Percentiles rank a stretch among this genome's conserved stretches.
Conservation (phyloP, 495 filamentous ascomycete genomes). For the Aspergillus coremiiformis region DNA sequence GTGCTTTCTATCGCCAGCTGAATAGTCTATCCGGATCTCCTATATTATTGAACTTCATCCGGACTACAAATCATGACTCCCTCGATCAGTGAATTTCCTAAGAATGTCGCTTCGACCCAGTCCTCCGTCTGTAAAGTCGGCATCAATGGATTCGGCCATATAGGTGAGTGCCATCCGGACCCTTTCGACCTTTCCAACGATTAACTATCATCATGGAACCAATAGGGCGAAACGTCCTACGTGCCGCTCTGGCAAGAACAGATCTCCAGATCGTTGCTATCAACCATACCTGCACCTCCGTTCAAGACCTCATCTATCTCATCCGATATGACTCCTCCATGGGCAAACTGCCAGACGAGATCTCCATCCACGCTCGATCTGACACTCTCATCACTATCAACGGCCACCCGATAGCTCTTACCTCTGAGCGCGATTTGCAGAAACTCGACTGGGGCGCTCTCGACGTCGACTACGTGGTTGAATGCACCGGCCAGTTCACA, state of each 20-base stretch:
- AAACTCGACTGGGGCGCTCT: conserved; percentile 27
- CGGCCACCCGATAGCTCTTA: conserved; percentile 22
- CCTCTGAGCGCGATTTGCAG: conserved; percentile 29
- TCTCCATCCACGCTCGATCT: conserved; percentile 21
- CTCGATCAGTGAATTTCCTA: conserved; percentile 21
- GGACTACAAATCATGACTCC: conserved; percentile 16
- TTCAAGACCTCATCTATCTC: conserved; percentile 32
- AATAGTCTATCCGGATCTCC: too few relatives aligned
- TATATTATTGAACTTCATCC: not conserved
- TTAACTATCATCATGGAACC: not conserved
- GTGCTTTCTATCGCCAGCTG: too few relatives aligned
- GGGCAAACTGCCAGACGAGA: conserved; percentile 23
- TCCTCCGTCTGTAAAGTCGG: conserved; percentile 19
- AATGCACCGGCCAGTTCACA: conserved; percentile 34
- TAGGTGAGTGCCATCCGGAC: conserved; percentile 14
- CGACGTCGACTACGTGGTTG: conserved; percentile 29
- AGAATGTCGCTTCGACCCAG: conserved; percentile 5
- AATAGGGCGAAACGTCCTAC: conserved; percentile 31
- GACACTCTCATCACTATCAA: conserved; percentile 24
- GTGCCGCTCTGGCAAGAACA: conserved; percentile 24
- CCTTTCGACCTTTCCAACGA: too few relatives aligned
- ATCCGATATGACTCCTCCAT: conserved; percentile 34
- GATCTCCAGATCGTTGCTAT: conserved; percentile 30
- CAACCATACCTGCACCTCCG: conserved; percentile 30
- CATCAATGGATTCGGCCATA: conserved; percentile 32